Conservation (phyloP, 2,329 filamentous ascomycete genomes). For the Alternaria solani region DNA sequence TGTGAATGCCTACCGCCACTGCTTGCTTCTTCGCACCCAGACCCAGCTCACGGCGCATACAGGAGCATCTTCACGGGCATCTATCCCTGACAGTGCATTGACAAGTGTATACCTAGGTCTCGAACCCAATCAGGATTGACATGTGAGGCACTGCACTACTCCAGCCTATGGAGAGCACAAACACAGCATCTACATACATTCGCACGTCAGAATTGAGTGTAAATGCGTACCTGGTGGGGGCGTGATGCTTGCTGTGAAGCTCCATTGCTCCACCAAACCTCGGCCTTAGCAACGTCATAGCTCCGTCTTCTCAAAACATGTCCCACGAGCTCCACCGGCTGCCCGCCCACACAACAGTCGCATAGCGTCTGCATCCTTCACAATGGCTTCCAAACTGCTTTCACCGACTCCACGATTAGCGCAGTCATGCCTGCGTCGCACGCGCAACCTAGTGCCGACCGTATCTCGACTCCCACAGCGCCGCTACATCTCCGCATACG, state of each 20-base stretch:
- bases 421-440: constrained; percentile 32
- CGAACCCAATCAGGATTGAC: background rate
- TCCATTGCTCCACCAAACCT: constrained; percentile 28
- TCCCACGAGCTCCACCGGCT: constrained; percentile 14
- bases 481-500: constrained; percentile 68
- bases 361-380: constrained; percentile 7
- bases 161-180: background rate
- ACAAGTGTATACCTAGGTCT: background rate
- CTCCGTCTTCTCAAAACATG: constrained; percentile 21
- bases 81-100: background rate
- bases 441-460: constrained; percentile 13
- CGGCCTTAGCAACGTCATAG: constrained; percentile 42
- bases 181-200: background rate
- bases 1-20: constrained; percentile 13
- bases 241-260: background rate
- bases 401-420: constrained; percentile 26
- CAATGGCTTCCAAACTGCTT: constrained; percentile 41
- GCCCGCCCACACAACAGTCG: constrained; percentile 10
- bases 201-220: background rate
- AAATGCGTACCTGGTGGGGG: background rate
- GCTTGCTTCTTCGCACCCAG: background rate
- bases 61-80: background rate
- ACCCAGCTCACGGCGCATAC: background rate
- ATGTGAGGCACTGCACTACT: background rate
- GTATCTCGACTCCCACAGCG: constrained; percentile 33